phyloP scores from a whole-genome alignment of 2,329 filamentous ascomycete species.

The Cadophora luteo-olivacea region DNA sequence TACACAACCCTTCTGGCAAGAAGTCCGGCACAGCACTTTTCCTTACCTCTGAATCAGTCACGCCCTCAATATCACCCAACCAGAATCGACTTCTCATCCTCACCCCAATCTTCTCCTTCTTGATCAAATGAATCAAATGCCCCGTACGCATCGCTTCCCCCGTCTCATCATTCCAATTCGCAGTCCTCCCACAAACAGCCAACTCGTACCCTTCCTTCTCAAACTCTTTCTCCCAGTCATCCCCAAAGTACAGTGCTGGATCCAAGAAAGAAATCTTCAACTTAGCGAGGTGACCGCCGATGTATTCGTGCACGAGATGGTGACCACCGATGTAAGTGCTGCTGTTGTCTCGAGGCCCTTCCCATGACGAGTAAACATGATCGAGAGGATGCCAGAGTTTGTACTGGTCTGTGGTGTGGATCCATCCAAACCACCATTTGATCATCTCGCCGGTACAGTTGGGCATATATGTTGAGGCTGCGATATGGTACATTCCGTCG shows the following conservation, averaged over 20 bases:
- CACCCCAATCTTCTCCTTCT: slow-evolving; percentile 23
- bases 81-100: slow-evolving; percentile 23
- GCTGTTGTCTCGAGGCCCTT: slow-evolving; percentile 24
- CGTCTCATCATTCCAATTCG: slow-evolving; percentile 23
- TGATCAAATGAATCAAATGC: slow-evolving; percentile 25
- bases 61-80: slow-evolving; percentile 22
- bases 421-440: slow-evolving; percentile 26
- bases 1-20: slow-evolving; percentile 18
- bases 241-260: slow-evolving; percentile 21
- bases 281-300: slow-evolving; percentile 21
- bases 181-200: slow-evolving; percentile 20
- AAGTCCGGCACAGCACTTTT: slow-evolving; percentile 4
- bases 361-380: slow-evolving; percentile 21
- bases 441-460: slow-evolving; percentile 24
- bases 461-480: slow-evolving; percentile 25
- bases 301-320: slow-evolving; percentile 26
- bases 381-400: slow-evolving; percentile 27
- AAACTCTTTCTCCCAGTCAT: slow-evolving; percentile 19
- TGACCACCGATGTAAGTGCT: slow-evolving; percentile 24
- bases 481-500: slow-evolving; percentile 24
- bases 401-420: slow-evolving; percentile 23
- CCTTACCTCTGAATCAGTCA: slow-evolving; percentile 20
- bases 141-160: slow-evolving; percentile 11
- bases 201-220: slow-evolving; percentile 13
- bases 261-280: slow-evolving; percentile 17